A percentile compares a stretch with the other conserved stretches of the same genome.
phyloP scores from a whole-genome alignment of 1,139 yeast species.

The Saccharomyces hybrid region DNA sequence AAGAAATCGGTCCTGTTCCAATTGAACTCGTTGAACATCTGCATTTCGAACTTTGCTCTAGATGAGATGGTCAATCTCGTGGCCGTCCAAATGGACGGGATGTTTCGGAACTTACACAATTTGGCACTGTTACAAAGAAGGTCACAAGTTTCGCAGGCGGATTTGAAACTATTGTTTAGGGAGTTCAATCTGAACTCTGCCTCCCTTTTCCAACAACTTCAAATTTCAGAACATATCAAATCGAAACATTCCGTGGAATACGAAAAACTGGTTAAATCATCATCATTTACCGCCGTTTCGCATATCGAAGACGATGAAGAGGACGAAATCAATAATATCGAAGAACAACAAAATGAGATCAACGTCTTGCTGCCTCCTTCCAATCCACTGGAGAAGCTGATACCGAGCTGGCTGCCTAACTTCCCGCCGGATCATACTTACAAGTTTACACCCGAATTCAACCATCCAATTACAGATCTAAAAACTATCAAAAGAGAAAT shows the following conservation, averaged over 20 bases:
- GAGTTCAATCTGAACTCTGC: conserved; percentile 40
- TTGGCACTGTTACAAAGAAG: conserved; percentile 63
- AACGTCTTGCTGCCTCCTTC: conserved; percentile 42
- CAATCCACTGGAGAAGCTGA: conserved; percentile 42
- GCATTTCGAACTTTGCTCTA: conserved; percentile 38
- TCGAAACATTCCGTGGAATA: neutral
- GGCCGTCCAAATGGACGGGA: conserved; percentile 42
- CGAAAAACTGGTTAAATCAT: neutral
- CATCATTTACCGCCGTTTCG: neutral
- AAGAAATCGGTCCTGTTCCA: conserved; percentile 32
- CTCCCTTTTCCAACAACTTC: conserved; percentile 38
- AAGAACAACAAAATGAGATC: conserved; percentile 11
- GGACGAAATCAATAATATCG: neutral
- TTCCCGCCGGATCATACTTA: conserved; percentile 93
- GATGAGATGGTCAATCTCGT: conserved; percentile 43
- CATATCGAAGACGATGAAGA: neutral
- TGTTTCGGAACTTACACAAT: conserved; percentile 44
- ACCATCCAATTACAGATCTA: conserved; percentile 62
- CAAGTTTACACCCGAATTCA: conserved; percentile 62
- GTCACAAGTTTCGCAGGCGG: conserved; percentile 49
- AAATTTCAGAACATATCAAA: neutral
- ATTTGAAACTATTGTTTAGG: conserved; percentile 44
- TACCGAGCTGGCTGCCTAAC: conserved; percentile 74
- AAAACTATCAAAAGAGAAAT: conserved; percentile 59
- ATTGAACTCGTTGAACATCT: conserved; percentile 35